phyloP scores from a whole-genome alignment of 805 yeast genomes.

The Yamadazyma endophytica region DNA sequence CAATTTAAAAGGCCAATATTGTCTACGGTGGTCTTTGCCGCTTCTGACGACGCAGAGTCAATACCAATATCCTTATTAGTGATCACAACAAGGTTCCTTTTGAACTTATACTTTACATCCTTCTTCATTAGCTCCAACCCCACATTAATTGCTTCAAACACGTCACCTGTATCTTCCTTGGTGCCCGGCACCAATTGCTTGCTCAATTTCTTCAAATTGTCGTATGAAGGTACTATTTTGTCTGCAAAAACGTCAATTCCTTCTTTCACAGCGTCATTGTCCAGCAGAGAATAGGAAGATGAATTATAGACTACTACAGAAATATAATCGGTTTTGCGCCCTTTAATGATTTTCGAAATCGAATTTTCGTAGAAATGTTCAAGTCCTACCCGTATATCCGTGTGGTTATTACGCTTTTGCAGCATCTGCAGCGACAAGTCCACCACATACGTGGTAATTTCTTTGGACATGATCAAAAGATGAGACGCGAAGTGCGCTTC shows the following conservation, averaged over 20 bases:
- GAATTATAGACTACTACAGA: conserved; percentile 28
- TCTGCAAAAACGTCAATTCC: conserved; percentile 17
- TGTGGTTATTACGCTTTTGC: too few species aligned
- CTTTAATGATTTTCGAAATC: conserved; percentile 19
- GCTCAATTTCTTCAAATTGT: conserved; percentile 11
- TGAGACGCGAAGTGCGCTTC: too few species aligned
- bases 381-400: too few species aligned
- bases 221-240: conserved; percentile 17
- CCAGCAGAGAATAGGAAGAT: too few species aligned
- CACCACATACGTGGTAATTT: conserved; percentile 44
- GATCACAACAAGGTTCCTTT: conserved; percentile 32
- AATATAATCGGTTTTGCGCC: conserved; percentile 37
- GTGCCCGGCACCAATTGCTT: conserved; percentile 2
- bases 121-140: conserved; percentile 31
- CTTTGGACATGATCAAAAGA: conserved; percentile 19
- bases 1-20: conserved; percentile 12
- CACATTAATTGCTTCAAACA: conserved; percentile 27
- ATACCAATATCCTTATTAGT: conserved; percentile 19
- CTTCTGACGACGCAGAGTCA: conserved; percentile 9
- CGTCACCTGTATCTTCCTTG: conserved; percentile 12
- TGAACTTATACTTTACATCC: conserved; percentile 27
- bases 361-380: conserved; percentile 36
- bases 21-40: conserved; percentile 13
- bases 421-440: conserved; percentile 38
- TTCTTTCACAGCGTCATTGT: too few species aligned